phyloP scores from a whole-genome alignment of 148 eudicot species.

The Vaccinium darrowii region DNA sequence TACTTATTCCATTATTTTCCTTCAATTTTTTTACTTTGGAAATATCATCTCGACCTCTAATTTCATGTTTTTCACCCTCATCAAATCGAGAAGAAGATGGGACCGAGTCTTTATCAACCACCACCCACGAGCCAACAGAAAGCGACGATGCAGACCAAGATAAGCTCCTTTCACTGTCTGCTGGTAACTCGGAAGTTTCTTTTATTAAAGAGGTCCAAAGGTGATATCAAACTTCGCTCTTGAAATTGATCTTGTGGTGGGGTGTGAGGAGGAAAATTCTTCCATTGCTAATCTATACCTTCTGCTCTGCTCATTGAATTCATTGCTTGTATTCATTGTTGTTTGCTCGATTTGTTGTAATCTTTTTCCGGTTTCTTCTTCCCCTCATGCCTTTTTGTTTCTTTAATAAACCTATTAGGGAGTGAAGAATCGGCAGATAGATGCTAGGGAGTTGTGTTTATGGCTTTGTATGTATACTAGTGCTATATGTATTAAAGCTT shows the following conservation, averaged over 20 bases:
- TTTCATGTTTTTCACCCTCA: not conserved
- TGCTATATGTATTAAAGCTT: not conserved
- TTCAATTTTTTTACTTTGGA: not conserved
- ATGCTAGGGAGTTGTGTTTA: not conserved
- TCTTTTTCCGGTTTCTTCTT: not conserved
- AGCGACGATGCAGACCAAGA: slow-evolving; percentile 59
- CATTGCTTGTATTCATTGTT: not conserved
- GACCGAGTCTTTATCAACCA: slow-evolving; percentile 40
- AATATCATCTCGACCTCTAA: not conserved
- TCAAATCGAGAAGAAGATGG: slow-evolving; percentile 45
- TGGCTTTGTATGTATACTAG: slow-evolving; percentile 4
- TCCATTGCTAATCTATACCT: not conserved
- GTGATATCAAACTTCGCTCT: slow-evolving; percentile 21
- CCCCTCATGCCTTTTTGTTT: not conserved
- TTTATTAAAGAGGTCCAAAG: slow-evolving; percentile 55
- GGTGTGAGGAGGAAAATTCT: slow-evolving; percentile 1
- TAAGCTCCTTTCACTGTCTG: slow-evolving; percentile 38
- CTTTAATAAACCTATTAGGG: not conserved
- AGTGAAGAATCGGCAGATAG: slow-evolving; percentile 11
- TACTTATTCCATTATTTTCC: not conserved
- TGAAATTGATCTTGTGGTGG: not conserved
- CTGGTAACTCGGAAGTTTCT: slow-evolving; percentile 39
- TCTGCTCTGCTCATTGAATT: not conserved
- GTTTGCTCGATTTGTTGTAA: not conserved
- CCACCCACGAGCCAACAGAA: slow-evolving; percentile 44